A percentile compares a stretch with the other conserved stretches of the same genome.
Conservation (phyloP, 2,329 filamentous ascomycete genomes). For the Alternaria panax region DNA sequence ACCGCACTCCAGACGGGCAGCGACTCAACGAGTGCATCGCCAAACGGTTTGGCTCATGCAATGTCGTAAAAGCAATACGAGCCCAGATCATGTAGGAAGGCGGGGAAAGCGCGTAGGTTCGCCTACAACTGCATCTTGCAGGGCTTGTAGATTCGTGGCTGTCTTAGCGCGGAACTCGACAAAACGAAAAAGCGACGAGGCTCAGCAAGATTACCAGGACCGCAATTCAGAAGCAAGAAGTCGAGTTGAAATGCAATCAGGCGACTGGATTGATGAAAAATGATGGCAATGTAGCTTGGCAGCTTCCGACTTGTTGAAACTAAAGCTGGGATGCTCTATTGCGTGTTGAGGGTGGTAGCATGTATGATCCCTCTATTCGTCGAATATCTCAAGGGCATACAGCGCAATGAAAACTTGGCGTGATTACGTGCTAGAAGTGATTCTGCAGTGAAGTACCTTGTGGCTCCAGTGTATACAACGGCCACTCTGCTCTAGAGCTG, state of each 20-base stretch:
- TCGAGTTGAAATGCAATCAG: not conserved
- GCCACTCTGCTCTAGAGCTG: conserved; percentile 3
- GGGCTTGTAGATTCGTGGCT: conserved; percentile 7
- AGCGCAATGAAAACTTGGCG: not conserved
- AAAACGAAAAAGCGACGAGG: conserved; percentile 20
- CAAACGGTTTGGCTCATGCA: not conserved
- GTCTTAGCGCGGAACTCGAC: conserved; percentile 11
- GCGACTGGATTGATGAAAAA: not conserved
- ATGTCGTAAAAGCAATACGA: not conserved
- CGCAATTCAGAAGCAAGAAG: not conserved
- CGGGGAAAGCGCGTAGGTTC: conserved; percentile 3
- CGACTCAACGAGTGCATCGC: not conserved
- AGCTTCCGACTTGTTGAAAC: not conserved
- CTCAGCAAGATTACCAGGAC: conserved; percentile 2
- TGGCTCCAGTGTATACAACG: conserved; percentile 11
- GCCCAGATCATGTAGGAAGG: not conserved
- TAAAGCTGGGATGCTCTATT: not conserved
- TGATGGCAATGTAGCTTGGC: not conserved
- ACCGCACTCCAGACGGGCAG: not conserved
- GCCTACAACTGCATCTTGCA: conserved; percentile 1
- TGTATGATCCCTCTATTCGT: not conserved
- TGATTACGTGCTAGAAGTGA: not conserved
- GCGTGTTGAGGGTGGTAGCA: not conserved
- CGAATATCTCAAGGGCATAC: not conserved
- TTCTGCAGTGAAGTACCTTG: conserved; percentile 1